Evolutionary conservation across 495 filamentous ascomycete species (phyloP).

Genomic region (Aspergillus heteromorphus): DNA sequence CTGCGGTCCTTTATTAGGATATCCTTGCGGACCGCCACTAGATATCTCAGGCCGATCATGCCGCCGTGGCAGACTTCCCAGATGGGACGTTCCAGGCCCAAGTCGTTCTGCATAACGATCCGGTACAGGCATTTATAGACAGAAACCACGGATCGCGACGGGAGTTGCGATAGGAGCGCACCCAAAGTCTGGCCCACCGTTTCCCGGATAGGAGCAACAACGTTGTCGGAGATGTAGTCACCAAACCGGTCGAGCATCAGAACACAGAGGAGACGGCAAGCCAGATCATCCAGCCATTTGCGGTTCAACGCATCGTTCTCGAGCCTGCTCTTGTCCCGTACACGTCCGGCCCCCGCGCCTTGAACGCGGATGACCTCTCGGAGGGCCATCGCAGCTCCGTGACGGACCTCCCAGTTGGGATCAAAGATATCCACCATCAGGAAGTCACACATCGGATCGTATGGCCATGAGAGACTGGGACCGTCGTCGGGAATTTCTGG

Average conservation of each 20-base stretch:
- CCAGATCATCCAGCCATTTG: conserved; percentile 86
- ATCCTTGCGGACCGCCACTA: conserved; percentile 92
- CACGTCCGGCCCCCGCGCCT: conserved; percentile 82
- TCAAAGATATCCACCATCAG: conserved; percentile 91
- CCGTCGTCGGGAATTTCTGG: conserved; percentile 70
- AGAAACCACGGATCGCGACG: conserved; percentile 65
- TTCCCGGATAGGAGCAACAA: conserved; percentile 91
- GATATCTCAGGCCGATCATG: conserved; percentile 91
- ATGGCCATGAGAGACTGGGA: conserved; percentile 73
- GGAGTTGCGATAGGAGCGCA: conserved; percentile 75
- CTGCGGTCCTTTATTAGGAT: conserved; percentile 72
- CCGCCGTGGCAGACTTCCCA: conserved; percentile 98
- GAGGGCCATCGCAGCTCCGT: conserved; percentile 92
- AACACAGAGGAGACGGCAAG: conserved; percentile 86
- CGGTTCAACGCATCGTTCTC: conserved; percentile 77
- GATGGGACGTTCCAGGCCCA: conserved; percentile 60
- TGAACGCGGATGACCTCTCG: conserved; percentile 90
- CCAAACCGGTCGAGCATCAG: conserved; percentile 97
- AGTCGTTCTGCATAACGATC: conserved; percentile 86
- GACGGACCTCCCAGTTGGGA: conserved; percentile 91
- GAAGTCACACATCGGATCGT: conserved; percentile 88
- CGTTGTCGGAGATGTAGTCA: conserved; percentile 95
- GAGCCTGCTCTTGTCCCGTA: conserved; percentile 58
- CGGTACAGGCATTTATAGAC: conserved; percentile 77
- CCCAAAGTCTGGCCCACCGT: conserved; percentile 95